Evolutionary conservation across 352 stramenopile species (phyloP).

Genomic region (Blastocystis sp.): DNA sequence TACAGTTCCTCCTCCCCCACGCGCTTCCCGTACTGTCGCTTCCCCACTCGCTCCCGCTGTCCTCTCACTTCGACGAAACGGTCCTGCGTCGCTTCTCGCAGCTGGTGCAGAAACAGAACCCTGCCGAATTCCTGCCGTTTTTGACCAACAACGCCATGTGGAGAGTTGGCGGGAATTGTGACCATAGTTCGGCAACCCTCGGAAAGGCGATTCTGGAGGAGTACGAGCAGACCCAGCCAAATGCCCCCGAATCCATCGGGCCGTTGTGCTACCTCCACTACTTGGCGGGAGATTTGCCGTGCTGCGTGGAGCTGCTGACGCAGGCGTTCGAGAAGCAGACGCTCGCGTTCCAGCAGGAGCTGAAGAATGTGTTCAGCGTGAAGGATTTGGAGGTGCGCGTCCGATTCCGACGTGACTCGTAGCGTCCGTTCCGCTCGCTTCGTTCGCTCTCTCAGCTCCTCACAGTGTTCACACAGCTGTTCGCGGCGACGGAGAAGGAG

Average conservation of each 20-base stretch:
- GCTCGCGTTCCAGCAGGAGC: not conserved
- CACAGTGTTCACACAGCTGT: not conserved
- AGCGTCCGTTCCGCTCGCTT: constrained; percentile 14
- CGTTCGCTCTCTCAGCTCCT: not conserved
- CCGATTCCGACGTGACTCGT: not conserved
- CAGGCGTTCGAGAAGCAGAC: not conserved
- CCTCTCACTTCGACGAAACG: not conserved
- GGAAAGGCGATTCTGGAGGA: not conserved
- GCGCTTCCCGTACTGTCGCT: not conserved
- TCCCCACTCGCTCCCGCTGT: not conserved
- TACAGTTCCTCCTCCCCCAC: constrained; percentile 28
- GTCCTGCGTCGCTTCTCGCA: not conserved
- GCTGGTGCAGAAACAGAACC: not conserved
- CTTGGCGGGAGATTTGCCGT: not conserved
- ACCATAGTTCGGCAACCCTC: not conserved
- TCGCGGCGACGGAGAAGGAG: not conserved
- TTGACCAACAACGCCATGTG: constrained; percentile 23
- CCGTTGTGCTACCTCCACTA: constrained; percentile 5
- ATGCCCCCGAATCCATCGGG: not conserved
- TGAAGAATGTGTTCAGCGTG: constrained; percentile 23
- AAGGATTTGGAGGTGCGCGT: constrained; percentile 38
- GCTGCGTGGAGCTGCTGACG: not conserved
- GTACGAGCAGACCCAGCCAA: not conserved
- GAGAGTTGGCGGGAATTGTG: not conserved
- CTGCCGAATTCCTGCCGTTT: not conserved